Conservation (phyloP, 306 rosid genomes). For the Albizia julibrissin region DNA sequence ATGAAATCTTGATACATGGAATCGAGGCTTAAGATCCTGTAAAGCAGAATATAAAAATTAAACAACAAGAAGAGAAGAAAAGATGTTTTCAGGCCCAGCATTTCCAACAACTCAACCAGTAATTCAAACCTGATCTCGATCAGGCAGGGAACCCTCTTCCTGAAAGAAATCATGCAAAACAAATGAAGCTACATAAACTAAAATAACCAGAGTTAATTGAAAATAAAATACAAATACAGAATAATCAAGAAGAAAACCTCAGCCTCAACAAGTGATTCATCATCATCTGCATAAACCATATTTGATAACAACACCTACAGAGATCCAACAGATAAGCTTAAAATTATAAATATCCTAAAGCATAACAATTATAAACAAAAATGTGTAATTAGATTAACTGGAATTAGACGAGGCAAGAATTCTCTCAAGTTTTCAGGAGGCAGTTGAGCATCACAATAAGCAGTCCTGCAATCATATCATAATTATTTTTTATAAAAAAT, state of each 20-base stretch:
- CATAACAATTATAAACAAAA: constrained; percentile 31
- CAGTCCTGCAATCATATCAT: constrained; percentile 66
- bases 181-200: constrained; percentile 31
- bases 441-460: constrained; percentile 93
- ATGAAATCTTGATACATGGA: constrained; percentile 92
- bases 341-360: constrained; percentile 25
- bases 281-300: constrained; percentile 98
- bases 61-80: background rate
- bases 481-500: constrained; percentile 19
- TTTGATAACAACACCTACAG: constrained; percentile 82
- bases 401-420: constrained; percentile 91
- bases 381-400: constrained; percentile 54
- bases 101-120: constrained; percentile 30
- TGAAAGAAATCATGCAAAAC: constrained; percentile 37
- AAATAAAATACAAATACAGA: constrained; percentile 36
- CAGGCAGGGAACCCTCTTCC: constrained; percentile 98
- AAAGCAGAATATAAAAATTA: constrained; percentile 21
- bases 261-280: constrained; percentile 86
- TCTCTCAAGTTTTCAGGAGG: constrained; percentile 87
- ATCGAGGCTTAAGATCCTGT: constrained; percentile 98
- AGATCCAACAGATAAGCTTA: constrained; percentile 27
- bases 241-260: constrained; percentile 63
- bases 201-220: constrained; percentile 33
- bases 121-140: constrained; percentile 88
- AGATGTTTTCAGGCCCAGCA: constrained; percentile 18